Evolutionary conservation across 805 yeast species (phyloP).

Genomic region (Monosporozyma solicola): DNA sequence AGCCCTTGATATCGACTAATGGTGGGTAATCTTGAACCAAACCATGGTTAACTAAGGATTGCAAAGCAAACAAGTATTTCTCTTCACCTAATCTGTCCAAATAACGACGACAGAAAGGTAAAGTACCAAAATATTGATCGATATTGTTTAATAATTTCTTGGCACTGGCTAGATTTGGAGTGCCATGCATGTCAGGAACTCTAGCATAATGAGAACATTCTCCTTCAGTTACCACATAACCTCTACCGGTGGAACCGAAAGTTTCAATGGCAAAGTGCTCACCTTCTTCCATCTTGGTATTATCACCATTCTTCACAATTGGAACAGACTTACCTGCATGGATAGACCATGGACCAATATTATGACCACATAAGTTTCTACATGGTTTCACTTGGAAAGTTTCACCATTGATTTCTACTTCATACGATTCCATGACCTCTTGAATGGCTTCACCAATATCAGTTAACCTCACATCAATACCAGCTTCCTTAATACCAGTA

Average conservation of each 20-base stretch:
- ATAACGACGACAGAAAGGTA: conserved; percentile 95
- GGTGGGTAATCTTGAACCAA: conserved; percentile 94
- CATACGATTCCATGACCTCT: conserved; percentile 96
- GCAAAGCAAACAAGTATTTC: conserved; percentile 79
- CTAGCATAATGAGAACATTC: conserved; percentile 92
- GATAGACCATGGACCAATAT: conserved; percentile 70
- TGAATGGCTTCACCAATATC: conserved; percentile 95
- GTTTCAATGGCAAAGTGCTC: conserved; percentile 98
- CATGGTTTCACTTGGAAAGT: conserved; percentile 79
- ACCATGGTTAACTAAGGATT: conserved; percentile 75
- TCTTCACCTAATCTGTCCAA: conserved; percentile 88
- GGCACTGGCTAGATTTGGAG: conserved; percentile 52
- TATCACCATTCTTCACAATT: conserved; percentile 85
- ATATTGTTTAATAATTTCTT: conserved; percentile 60
- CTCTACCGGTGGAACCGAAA: conserved; percentile 94
- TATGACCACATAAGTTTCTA: conserved; percentile 91
- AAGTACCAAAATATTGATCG: conserved; percentile 77
- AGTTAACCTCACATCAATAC: conserved; percentile 89
- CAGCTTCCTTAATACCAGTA: conserved; percentile 87
- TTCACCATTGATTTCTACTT: conserved; percentile 83
- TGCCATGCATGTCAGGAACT: conserved; percentile 36
- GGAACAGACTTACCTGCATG: conserved; percentile 97
- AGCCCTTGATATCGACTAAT: conserved; percentile 68
- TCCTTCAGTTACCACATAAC: conserved; percentile 76
- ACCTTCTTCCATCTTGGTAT: conserved; percentile 98